A percentile compares a stretch with the other conserved stretches of the same genome.
These are phyloP conservation scores for Debaryomyces fabryi DNA, from an alignment of 1,139 yeast species.

Conservation along the genomic window DNA sequence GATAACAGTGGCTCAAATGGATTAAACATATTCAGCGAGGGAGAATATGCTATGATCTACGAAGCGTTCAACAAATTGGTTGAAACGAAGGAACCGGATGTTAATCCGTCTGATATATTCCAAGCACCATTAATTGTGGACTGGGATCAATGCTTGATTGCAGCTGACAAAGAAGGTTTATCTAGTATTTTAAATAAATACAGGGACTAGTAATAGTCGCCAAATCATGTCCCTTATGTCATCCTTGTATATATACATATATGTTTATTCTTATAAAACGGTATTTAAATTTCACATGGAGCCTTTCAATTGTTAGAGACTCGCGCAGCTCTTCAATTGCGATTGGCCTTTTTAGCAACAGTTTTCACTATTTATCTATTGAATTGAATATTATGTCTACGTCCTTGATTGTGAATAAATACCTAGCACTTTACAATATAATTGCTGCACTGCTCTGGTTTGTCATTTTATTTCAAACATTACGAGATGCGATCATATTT, in stretches of 20 bases:
- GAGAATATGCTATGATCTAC: conserved; percentile 43
- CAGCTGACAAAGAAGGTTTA: conserved; percentile 42
- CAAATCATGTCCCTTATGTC: background rate
- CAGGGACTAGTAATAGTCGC: conserved; percentile 5
- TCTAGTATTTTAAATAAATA: conserved; percentile 36
- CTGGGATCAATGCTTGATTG: conserved; percentile 51
- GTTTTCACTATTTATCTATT: background rate
- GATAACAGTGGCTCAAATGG: conserved; percentile 17
- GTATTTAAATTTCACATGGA: background rate
- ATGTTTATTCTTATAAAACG: background rate
- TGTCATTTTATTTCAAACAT: conserved; percentile 38
- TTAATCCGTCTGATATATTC: conserved; percentile 40
- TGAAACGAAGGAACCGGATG: conserved; percentile 26
- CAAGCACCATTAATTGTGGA: conserved; percentile 49
- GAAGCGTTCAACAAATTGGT: conserved; percentile 41
- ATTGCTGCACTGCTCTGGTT: conserved; percentile 71
- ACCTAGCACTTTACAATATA: conserved; percentile 56
- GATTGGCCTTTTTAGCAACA: background rate
- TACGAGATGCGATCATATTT: conserved; percentile 17
- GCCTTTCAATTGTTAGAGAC: background rate
- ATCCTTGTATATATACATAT: conserved; percentile 3
- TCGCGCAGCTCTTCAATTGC: background rate
- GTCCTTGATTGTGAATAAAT: conserved; percentile 9
- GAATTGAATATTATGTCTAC: background rate
- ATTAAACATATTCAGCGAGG: conserved; percentile 39